phyloP scores from a whole-genome alignment of 139 green algal species.

The Chlamydomonas schloesseri region DNA sequence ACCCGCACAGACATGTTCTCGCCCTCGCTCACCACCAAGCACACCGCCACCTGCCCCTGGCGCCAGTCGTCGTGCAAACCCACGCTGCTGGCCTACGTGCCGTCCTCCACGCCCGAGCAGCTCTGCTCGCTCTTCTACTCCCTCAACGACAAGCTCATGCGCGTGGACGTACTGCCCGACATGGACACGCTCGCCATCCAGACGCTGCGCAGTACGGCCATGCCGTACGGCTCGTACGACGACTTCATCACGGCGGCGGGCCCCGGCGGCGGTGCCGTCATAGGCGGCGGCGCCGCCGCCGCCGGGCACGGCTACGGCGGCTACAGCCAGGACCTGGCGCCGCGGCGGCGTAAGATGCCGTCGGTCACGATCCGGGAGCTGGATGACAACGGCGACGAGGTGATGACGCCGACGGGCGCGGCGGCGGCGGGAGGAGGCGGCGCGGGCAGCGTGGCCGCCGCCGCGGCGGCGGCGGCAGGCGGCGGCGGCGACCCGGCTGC shows the following conservation, averaged over 20 bases:
- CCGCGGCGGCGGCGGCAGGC: neutral
- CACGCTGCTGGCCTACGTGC: constrained; percentile 69
- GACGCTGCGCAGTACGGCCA: neutral
- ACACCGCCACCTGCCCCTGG: constrained; percentile 73
- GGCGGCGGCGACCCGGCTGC: neutral
- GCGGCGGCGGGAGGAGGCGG: too few species aligned
- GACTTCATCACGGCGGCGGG: neutral
- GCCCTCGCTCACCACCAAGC: constrained; percentile 51
- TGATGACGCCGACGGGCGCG: neutral
- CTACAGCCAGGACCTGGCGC: neutral
- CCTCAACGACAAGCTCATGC: neutral
- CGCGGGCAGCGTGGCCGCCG: neutral
- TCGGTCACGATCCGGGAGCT: neutral
- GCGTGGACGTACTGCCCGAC: constrained; percentile 45
- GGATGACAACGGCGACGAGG: neutral
- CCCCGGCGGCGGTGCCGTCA: neutral
- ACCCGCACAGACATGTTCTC: constrained; percentile 28
- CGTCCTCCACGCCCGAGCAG: constrained; percentile 16
- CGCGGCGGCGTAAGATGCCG: neutral
- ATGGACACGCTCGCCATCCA: constrained; percentile 32
- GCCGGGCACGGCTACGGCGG: neutral
- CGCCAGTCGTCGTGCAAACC: constrained; percentile 50
- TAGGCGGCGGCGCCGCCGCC: too few species aligned
- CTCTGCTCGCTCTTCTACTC: neutral
- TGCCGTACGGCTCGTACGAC: constrained; percentile 33